phyloP scores from a whole-genome alignment of 495 filamentous ascomycete species.

The Podospora pseudopauciseta region DNA sequence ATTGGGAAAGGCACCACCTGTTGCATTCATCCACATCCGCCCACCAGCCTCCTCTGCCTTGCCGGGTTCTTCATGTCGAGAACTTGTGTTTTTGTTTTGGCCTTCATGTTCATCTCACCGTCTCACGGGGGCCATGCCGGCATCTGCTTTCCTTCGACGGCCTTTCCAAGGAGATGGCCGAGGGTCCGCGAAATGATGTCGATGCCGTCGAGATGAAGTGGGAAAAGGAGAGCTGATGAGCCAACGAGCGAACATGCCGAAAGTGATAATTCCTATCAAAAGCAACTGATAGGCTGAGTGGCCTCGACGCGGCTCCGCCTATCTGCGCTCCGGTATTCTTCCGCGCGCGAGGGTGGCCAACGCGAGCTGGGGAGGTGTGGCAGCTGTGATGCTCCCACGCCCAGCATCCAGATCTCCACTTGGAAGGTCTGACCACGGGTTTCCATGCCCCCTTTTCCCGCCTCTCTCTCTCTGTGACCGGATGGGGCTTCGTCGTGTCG shows the following conservation, averaged over 20 bases:
- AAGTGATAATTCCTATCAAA: background rate
- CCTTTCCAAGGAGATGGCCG: background rate
- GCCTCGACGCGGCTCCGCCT: background rate
- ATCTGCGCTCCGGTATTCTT: background rate
- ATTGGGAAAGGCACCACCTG: background rate
- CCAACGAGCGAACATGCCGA: background rate
- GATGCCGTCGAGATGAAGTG: background rate
- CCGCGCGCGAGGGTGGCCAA: background rate
- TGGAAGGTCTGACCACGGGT: constrained; percentile 3
- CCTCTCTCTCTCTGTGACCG: background rate
- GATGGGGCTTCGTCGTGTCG: constrained; percentile 14
- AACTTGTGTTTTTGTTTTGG: background rate
- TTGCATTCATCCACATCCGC: no score
- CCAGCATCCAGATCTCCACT: background rate
- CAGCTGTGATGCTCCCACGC: background rate
- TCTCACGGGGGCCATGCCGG: no score
- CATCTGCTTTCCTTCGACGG: background rate
- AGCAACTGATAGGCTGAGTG: constrained; percentile 1
- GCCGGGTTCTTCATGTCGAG: background rate
- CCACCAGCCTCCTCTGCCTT: background rate
- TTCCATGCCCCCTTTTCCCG: constrained; percentile 8
- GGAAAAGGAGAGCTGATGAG: background rate
- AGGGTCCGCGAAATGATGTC: background rate
- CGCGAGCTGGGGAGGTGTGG: constrained; percentile 4
- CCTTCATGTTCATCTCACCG: background rate